phyloP scores from a whole-genome alignment of 192 early-diverging fungal genomes.

The Coemansia sp. region DNA sequence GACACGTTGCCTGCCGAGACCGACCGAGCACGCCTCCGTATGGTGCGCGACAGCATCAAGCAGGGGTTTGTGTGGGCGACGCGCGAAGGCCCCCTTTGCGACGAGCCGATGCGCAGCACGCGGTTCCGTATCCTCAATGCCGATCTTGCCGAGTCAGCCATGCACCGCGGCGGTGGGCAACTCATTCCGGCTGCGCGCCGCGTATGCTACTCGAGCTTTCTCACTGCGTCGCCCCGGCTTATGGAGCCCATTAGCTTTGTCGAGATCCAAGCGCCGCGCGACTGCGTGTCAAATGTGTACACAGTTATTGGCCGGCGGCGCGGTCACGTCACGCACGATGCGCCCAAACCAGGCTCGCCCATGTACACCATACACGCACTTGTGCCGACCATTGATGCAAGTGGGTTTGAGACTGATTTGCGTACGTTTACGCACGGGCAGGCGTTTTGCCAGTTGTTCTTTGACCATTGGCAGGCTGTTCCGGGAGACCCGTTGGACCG shows the following conservation, averaged over 20 bases:
- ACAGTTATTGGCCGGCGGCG: constrained; percentile 89
- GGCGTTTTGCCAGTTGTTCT: constrained; percentile 96
- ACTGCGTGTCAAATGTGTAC: constrained; percentile 94
- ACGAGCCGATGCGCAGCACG: constrained; percentile 95
- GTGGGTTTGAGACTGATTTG: constrained; percentile 96
- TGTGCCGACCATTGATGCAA: constrained; percentile 94
- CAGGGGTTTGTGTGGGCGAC: constrained; percentile 99
- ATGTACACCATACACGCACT: constrained; percentile 91
- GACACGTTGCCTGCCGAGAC: constrained; percentile 91
- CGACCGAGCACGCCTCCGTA: constrained; percentile 76
- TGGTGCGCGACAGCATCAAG: constrained; percentile 80
- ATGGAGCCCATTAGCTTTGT: constrained; percentile 98
- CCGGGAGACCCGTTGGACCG: constrained; percentile 97
- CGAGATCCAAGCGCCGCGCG: constrained; percentile 95
- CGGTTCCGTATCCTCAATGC: constrained; percentile 93
- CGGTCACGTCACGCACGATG: constrained; percentile 93
- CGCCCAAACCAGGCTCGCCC: constrained; percentile 92
- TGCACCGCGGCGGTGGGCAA: constrained; percentile 93
- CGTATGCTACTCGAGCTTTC: constrained; percentile 94
- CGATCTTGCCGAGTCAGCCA: constrained; percentile 77
- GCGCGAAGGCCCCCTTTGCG: constrained; percentile 92
- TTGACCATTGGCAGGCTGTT: constrained; percentile 98
- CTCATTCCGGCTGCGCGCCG: constrained; percentile 95
- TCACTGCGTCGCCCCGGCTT: constrained; percentile 91
- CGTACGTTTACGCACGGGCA: constrained; percentile 95